Conservation (phyloP, 345 rosid genomes). For the Euphorbia pulcherrima region DNA sequence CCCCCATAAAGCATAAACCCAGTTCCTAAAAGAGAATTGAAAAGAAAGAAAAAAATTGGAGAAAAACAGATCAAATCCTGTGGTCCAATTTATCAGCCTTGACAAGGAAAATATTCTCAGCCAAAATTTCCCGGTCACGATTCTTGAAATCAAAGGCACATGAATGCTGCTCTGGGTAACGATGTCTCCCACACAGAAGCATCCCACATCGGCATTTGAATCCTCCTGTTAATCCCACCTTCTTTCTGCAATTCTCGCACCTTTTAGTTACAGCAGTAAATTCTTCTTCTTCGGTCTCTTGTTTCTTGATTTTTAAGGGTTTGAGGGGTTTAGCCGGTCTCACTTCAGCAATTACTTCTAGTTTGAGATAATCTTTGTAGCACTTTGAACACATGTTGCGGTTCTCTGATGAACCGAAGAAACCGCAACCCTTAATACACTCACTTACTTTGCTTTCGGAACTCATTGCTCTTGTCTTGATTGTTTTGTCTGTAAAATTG, state of each 20-base stretch:
- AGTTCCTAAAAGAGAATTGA: no score
- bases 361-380: slow-evolving; percentile 22
- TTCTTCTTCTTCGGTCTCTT: not conserved
- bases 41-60: no score
- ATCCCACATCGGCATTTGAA: slow-evolving; percentile 32
- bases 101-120: slow-evolving; percentile 20
- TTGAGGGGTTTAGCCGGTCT: not conserved
- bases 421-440: slow-evolving; percentile 28
- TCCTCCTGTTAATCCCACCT: slow-evolving; percentile 23
- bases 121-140: slow-evolving; percentile 17
- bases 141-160: slow-evolving; percentile 35
- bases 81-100: slow-evolving; percentile 22
- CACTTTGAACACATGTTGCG: slow-evolving; percentile 34
- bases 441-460: not conserved
- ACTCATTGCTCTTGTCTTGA: not conserved
- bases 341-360: not conserved
- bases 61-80: not conserved
- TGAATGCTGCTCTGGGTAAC: slow-evolving; percentile 34
- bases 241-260: slow-evolving; percentile 23
- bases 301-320: not conserved
- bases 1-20: no score
- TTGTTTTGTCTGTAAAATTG: no score
- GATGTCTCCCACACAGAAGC: slow-evolving; percentile 28
- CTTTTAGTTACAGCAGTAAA: no score
- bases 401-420: slow-evolving; percentile 20